phyloP scores from a whole-genome alignment of 345 rosid species.

The Clarkia xantiana region DNA sequence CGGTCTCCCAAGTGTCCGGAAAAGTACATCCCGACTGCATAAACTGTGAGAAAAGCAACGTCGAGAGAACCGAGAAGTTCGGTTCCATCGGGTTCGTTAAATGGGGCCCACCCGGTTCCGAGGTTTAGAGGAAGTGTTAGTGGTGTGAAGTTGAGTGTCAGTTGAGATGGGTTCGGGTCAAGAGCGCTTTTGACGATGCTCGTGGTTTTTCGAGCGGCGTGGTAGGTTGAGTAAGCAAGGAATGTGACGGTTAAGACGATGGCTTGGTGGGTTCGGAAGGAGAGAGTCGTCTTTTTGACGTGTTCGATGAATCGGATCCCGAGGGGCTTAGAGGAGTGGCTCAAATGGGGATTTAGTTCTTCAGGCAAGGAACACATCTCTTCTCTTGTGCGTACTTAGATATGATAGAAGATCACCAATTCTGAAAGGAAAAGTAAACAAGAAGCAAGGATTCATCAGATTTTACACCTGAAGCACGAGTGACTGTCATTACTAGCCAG shows the following conservation, averaged over 20 bases:
- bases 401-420: too few species aligned
- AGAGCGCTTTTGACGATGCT: conserved; percentile 88
- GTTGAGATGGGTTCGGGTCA: conserved; percentile 45
- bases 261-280: conserved; percentile 54
- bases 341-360: conserved; percentile 13
- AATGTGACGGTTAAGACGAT: conserved; percentile 79
- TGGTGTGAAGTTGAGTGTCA: conserved; percentile 20
- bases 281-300: conserved; percentile 30
- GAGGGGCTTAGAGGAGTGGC: conserved; percentile 28
- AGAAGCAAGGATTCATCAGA: too few species aligned
- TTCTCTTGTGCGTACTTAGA: background rate
- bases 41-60: conserved; percentile 63
- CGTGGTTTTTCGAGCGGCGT: conserved; percentile 74
- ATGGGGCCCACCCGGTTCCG: conserved; percentile 83
- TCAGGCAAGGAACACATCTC: conserved; percentile 45
- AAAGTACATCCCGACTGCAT: conserved; percentile 78
- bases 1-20: conserved; percentile 93
- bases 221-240: conserved; percentile 67
- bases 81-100: conserved; percentile 54
- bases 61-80: conserved; percentile 79
- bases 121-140: conserved; percentile 14
- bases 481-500: too few species aligned
- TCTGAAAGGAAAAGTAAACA: too few species aligned
- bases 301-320: conserved; percentile 52
- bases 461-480: too few species aligned